Evolutionary conservation across 2,329 filamentous ascomycete species (phyloP), one percentile per base, ranked within the genome.

Genomic region (Dryadomyces quercivorus): DNA sequence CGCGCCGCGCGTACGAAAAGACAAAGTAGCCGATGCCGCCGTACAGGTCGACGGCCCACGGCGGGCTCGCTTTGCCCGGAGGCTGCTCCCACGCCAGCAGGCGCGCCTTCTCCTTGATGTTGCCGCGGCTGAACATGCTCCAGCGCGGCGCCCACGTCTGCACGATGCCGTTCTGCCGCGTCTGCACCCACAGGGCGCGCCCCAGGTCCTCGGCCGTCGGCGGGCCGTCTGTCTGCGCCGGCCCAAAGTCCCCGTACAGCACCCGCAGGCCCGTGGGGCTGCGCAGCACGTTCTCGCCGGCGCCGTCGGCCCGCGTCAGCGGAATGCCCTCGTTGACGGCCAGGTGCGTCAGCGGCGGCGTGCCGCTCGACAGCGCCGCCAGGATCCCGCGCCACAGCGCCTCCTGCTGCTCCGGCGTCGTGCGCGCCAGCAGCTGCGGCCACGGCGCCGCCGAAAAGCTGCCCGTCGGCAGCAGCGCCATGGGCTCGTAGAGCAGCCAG

Each of bases 101-200:
- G 13, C 92, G 75, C 0, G 86, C 82, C 66, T 96, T 97, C 69
- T 97, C 92, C 51, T 83, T 86, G 56, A 96, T 75, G 67, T 96
- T 97, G 3, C 92, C 91, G 1, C 90, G 80, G 58, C 85, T 90
- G 67, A 97, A 97, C 91, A 96, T 96, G 26, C 90, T 95, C 75
- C 89, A 91, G 1, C 84, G 70, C 15, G 92, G 92, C 1, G 90
- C 86, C 91, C 91, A 97, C 2, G 78, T 84, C 70, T 97, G 92
- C 40, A 73, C 69, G 56, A 97, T 86, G 2, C 85, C 86, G 63
- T 89, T 88, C 65, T 95, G 90, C 52, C 76, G 80, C 5, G 85
- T 84, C 13, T 76, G 78, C 1, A 86, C 86, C 92, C 92, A 97
- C 58, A 95, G 80, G 0, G 89, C 84, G 1, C 66, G 56, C 0